These are phyloP conservation scores for Zoysia japonica DNA, from an alignment of 176 grass and related monocot genomes.

Conservation along the genomic window DNA sequence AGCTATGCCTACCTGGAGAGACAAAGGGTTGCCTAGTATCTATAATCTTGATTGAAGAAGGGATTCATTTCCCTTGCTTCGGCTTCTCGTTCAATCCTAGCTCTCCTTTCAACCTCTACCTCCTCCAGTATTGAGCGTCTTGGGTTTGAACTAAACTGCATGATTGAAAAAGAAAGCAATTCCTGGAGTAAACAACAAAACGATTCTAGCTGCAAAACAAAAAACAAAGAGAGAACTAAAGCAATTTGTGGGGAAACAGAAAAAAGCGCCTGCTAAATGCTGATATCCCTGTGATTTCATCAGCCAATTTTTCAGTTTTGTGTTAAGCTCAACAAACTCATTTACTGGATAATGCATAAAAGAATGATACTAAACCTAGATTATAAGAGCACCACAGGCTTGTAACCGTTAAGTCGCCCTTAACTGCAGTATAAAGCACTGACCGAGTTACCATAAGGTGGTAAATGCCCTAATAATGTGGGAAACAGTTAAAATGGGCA, in stretches of 20 bases:
- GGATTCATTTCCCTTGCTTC: slow-evolving; percentile 61
- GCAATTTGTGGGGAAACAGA: background rate
- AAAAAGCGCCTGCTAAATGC: background rate
- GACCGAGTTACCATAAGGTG: background rate
- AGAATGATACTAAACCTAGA: background rate
- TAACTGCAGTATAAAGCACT: background rate
- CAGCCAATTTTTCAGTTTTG: background rate
- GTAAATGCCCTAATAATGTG: too few relatives aligned
- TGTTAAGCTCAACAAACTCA: slow-evolving; percentile 12
- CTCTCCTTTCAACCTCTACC: slow-evolving; percentile 80
- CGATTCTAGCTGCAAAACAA: background rate
- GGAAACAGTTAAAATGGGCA: too few relatives aligned
- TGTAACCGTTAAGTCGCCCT: background rate
- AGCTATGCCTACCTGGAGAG: background rate
- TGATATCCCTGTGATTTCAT: background rate
- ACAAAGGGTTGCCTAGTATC: slow-evolving; percentile 31
- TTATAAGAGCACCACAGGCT: background rate
- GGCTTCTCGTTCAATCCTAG: slow-evolving; percentile 57
- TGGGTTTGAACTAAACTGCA: slow-evolving; percentile 63
- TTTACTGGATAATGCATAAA: background rate
- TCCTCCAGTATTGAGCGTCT: slow-evolving; percentile 83
- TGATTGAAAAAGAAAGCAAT: slow-evolving; percentile 16
- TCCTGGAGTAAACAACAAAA: background rate
- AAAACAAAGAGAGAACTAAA: background rate
- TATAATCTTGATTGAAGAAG: slow-evolving; percentile 57